Conservation (phyloP, 805 yeast genomes). For the Millerozyma acaciae region DNA sequence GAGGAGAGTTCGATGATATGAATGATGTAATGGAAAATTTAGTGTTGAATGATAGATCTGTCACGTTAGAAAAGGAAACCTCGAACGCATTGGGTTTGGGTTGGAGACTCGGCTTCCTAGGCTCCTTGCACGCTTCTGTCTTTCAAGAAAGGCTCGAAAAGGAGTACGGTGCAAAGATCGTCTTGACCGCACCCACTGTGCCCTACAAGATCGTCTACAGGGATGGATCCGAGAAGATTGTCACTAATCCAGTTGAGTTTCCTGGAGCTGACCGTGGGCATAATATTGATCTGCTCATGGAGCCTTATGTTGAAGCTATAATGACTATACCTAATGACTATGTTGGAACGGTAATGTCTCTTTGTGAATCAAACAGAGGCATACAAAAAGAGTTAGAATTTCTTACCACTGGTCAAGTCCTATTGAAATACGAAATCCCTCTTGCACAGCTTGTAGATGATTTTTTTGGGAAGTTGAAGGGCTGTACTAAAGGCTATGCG, state of each 20-base stretch:
- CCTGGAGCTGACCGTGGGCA: constrained; percentile 57
- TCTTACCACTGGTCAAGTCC: constrained; percentile 73
- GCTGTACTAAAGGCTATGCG: constrained; percentile 88
- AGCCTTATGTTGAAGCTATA: constrained; percentile 86
- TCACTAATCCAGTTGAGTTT: constrained; percentile 91
- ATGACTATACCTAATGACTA: constrained; percentile 91
- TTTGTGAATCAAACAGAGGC: constrained; percentile 84
- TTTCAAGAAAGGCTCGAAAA: constrained; percentile 88
- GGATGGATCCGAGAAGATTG: constrained; percentile 59
- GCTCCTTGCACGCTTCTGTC: constrained; percentile 92
- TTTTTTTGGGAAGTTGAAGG: constrained; percentile 89
- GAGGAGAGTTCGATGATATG: constrained; percentile 79
- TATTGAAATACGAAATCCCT: constrained; percentile 77
- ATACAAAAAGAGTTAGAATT: constrained; percentile 75
- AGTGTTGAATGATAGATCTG: constrained; percentile 89
- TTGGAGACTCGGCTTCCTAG: constrained; percentile 94
- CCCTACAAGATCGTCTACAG: constrained; percentile 76
- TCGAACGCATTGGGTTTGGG: constrained; percentile 96
- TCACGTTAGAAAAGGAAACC: constrained; percentile 82
- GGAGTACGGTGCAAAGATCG: constrained; percentile 89
- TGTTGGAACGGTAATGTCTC: constrained; percentile 77
- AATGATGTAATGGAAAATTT: constrained; percentile 88
- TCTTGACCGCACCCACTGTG: constrained; percentile 93
- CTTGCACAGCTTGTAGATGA: constrained; percentile 90
- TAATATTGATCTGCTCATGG: constrained; percentile 55